Percentiles rank a stretch among this genome's conserved stretches.
Conservation (phyloP, 2,329 filamentous ascomycete genomes). For the Graphiopsis chlorocephala region DNA sequence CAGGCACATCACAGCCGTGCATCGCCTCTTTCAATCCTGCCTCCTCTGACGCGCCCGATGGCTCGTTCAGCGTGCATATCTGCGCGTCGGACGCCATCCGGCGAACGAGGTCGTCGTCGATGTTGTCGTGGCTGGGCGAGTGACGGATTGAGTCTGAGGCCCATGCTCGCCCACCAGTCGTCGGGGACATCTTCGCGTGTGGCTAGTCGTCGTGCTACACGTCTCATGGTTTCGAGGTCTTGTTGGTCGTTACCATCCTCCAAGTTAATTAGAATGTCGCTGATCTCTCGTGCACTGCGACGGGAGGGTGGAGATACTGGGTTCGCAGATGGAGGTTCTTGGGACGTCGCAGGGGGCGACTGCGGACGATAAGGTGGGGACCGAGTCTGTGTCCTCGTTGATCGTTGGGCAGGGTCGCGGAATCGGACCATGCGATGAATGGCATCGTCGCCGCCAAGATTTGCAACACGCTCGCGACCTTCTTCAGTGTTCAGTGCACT, state of each 20-base stretch:
- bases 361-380: neutral
- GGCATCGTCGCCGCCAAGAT: slow-evolving; percentile 19
- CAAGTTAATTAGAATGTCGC: neutral
- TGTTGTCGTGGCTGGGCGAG: slow-evolving; percentile 15
- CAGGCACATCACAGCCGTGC: neutral
- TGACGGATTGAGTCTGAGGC: slow-evolving; percentile 32
- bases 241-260: slow-evolving; percentile 23
- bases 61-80: slow-evolving; percentile 5
- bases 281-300: slow-evolving; percentile 11
- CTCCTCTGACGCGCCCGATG: neutral
- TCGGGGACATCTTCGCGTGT: slow-evolving; percentile 74
- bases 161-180: slow-evolving; percentile 67
- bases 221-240: slow-evolving; percentile 54
- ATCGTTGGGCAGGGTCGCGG: neutral
- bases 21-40: neutral
- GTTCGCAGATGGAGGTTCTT: slow-evolving; percentile 19
- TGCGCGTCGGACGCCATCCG: slow-evolving; percentile 1
- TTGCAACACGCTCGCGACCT: slow-evolving; percentile 27
- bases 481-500: slow-evolving; percentile 29
- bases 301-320: slow-evolving; percentile 23
- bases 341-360: slow-evolving; percentile 3
- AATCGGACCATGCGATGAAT: neutral
- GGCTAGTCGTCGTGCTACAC: slow-evolving; percentile 68
- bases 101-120: slow-evolving; percentile 8
- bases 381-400: neutral